These are phyloP conservation scores for Zoysia pacifica DNA, from an alignment of 176 grass and related monocot species.

Conservation along the genomic window DNA sequence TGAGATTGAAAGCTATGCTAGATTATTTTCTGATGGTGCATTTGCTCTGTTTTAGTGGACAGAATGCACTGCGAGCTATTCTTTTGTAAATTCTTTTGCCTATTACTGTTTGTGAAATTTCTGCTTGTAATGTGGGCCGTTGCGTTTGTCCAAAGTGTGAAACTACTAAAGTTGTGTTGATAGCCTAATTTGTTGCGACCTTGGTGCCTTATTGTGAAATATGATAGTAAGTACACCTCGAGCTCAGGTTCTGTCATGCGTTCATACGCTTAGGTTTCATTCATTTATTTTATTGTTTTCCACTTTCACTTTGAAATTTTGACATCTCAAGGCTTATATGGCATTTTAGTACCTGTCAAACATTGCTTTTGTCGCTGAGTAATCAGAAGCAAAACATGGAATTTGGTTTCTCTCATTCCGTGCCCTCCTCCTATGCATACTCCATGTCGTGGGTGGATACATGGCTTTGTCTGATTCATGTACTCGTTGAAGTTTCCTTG, in stretches of 20 bases:
- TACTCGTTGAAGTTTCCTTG: too few relatives aligned
- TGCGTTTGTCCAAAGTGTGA: slow-evolving; percentile 41
- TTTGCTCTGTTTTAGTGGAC: slow-evolving; percentile 53
- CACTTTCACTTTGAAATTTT: too few relatives aligned
- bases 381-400: too few relatives aligned
- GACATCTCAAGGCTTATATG: too few relatives aligned
- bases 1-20: slow-evolving; percentile 9
- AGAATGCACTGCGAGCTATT: slow-evolving; percentile 57
- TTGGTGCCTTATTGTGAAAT: slow-evolving; percentile 3
- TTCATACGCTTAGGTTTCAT: not conserved
- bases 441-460: too few relatives aligned
- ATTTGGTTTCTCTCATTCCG: too few relatives aligned
- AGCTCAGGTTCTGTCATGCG: not conserved
- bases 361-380: too few relatives aligned
- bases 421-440: too few relatives aligned
- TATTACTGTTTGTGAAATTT: slow-evolving; percentile 26
- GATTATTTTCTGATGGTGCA: slow-evolving; percentile 46
- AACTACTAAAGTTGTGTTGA: slow-evolving; percentile 34
- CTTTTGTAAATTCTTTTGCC: slow-evolving; percentile 52
- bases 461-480: too few relatives aligned
- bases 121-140: slow-evolving; percentile 16
- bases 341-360: too few relatives aligned
- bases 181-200: slow-evolving; percentile 26
- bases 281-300: too few relatives aligned
- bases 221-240: not conserved